Conservation (phyloP, 2,329 filamentous ascomycete species). For the Elsinoe perseae region DNA sequence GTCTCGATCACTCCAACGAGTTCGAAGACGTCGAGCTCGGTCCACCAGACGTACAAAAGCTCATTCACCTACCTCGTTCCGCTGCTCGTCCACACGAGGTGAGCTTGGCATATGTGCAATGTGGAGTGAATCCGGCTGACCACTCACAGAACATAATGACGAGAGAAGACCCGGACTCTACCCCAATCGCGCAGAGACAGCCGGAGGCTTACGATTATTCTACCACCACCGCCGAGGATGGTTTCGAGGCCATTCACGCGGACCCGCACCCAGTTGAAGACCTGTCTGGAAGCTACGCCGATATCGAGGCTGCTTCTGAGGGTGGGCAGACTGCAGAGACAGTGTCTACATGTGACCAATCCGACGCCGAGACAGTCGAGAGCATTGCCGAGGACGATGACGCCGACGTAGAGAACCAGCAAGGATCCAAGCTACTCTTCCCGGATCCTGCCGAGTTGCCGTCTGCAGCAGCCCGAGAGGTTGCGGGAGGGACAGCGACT, state of each 20-base stretch:
- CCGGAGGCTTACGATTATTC: constrained; percentile 3
- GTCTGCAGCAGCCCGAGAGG: background rate
- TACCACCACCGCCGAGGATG: constrained; percentile 7
- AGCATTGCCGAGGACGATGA: background rate
- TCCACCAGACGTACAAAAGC: background rate
- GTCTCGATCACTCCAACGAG: background rate
- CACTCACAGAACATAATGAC: background rate
- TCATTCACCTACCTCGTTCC: background rate
- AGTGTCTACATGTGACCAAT: constrained; percentile 6
- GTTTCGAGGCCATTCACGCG: constrained; percentile 10
- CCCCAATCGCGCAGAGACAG: background rate
- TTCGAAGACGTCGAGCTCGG: background rate
- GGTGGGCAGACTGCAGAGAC: constrained; percentile 10
- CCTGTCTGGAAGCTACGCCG: background rate
- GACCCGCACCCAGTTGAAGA: background rate
- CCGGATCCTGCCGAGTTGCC: background rate
- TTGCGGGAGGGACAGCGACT: background rate
- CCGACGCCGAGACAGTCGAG: constrained; percentile 10
- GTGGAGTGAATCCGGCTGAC: background rate
- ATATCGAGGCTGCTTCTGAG: constrained; percentile 8
- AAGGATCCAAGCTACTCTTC: background rate
- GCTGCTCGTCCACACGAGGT: background rate
- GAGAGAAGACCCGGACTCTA: background rate
- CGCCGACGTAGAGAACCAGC: background rate
- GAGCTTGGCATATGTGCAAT: too few species aligned